Evolutionary conservation across 305 asterid genomes (phyloP).

Genomic region (Coffea humblotiana): DNA sequence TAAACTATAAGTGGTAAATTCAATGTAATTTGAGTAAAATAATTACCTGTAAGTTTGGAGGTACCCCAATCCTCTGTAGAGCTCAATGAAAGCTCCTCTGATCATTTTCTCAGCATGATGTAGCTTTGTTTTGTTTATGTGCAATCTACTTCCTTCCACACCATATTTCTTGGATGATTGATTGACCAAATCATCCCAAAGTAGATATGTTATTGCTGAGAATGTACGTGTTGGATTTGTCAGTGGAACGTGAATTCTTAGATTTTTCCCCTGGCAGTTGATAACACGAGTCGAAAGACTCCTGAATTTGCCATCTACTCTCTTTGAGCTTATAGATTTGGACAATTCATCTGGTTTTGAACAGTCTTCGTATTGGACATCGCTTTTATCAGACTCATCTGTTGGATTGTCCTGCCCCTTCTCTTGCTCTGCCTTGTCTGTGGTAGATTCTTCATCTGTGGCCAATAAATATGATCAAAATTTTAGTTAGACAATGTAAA

Average conservation of each 20-base stretch:
- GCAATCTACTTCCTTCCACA: conserved; percentile 47
- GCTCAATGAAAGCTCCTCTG: conserved; percentile 79
- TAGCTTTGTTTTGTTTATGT: conserved; percentile 61
- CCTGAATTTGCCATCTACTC: conserved; percentile 41
- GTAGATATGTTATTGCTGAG: conserved; percentile 69
- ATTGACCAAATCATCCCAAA: conserved; percentile 76
- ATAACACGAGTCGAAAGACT: conserved; percentile 44
- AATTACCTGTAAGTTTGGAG: conserved; percentile 78
- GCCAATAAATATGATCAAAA: background rate
- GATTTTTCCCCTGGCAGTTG: conserved; percentile 58
- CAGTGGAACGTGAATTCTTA: conserved; percentile 71
- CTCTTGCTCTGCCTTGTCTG: conserved; percentile 43
- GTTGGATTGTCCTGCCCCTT: conserved; percentile 41
- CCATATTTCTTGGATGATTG: conserved; percentile 73
- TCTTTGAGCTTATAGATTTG: conserved; percentile 42
- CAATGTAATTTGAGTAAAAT: background rate
- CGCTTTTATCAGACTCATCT: conserved; percentile 32
- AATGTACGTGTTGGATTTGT: conserved; percentile 83
- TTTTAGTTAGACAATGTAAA: background rate
- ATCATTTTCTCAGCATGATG: conserved; percentile 94
- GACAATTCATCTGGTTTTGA: conserved; percentile 43
- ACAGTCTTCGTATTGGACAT: conserved; percentile 28
- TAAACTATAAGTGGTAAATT: background rate
- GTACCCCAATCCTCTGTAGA: conserved; percentile 84
- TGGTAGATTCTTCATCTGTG: conserved; percentile 64